Evolutionary conservation across 2,329 filamentous ascomycete species (phyloP), one percentile per base, ranked within the genome.

Genomic region (Sordariomycetes sp.): DNA sequence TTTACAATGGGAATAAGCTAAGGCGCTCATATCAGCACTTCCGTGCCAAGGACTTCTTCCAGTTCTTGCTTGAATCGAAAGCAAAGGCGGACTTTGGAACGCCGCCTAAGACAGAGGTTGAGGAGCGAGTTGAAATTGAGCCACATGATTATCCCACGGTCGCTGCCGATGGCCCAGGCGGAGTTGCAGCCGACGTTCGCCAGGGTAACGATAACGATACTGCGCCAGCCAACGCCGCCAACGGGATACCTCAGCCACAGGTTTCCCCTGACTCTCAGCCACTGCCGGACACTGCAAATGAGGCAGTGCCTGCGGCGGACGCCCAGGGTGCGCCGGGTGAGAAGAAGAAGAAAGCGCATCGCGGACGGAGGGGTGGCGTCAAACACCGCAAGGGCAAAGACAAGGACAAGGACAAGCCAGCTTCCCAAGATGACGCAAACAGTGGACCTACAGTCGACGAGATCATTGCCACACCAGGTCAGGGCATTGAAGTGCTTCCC

Each of bases 361-460:
- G 82, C 36, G 83, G 83, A 4, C 70, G 75, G n/a, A 72, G 83
- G 31, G 83, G 82, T 16, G 82, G 83, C 3, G 71, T 73, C 14
- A 79, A 81, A 51, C 77, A 82, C 39, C 72, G 75, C 41, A 79
- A 74, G 43, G 67, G 64, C 11, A 68, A 69, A 36, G 63, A 64
- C 29, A 70, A 74, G 40, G 66, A 77, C 8, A 28, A 9, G 8
- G n/a, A 14, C 8, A 28, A 28, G 11, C 57, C 32, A 6, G 16
- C 59, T 3, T 70, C 71, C 0, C 60, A 63, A 32, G 67, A 65
- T 4, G 60, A 64, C 12, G 66, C 63, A 9, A 72, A 74, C 29
- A 67, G 66, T 4, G 47, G 50, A 1, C 44, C 48, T 0, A 46
- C 55, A 34, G 57, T 21, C 23, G n/a, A 16, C 8, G n/a, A n/a